Evolutionary conservation across 306 rosid genomes (phyloP), one percentile per base, ranked within the genome.

Genomic region (Quercus rubra): DNA sequence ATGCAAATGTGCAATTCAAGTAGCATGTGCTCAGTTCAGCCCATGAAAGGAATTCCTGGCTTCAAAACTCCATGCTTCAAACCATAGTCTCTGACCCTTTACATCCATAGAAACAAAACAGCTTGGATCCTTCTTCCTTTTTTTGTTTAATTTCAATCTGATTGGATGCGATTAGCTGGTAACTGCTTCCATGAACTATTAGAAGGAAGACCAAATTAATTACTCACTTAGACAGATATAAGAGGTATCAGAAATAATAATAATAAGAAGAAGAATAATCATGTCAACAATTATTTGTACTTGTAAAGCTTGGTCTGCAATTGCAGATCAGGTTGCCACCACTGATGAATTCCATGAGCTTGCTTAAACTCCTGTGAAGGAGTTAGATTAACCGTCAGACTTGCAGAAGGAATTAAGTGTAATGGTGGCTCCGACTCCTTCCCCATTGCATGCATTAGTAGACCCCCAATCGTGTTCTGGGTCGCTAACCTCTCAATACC

Each of bases 321-420:
- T 15, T 54, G 74, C 67, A 90, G 38, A 73, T 86, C 78, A 1
- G 96, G 93, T 76, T 70, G 87, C 99, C 97, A 91, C 99, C 99
- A 96, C 59, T 96, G 98, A 21, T 93, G 94, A 90, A 96, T 91
- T 78, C 99, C 93, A 84, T 95, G 99, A 55, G 99, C 97, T 76
- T 90, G 88, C 86, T 49, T 95, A 55, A 88, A 86, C 76, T 87
- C 87, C 79, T 28, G 38, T 19, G 87, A 55, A 55, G 89, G 92
- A 61, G 90, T 74, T 9, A 73, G 38, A 75, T 93, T 93, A 21
- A 83, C 75, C 0, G 77, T 86, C 72, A 95, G 41, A 23, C 76
- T 84, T 23, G 98, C 99, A 2, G 99, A 95, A 77, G 99, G 98
- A 90, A 93, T 88, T 77, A 90, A 94, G 79, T 95, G 99, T 57